Conservation (phyloP, 2,329 filamentous ascomycete genomes). For the Calonectria multiphialidica region DNA sequence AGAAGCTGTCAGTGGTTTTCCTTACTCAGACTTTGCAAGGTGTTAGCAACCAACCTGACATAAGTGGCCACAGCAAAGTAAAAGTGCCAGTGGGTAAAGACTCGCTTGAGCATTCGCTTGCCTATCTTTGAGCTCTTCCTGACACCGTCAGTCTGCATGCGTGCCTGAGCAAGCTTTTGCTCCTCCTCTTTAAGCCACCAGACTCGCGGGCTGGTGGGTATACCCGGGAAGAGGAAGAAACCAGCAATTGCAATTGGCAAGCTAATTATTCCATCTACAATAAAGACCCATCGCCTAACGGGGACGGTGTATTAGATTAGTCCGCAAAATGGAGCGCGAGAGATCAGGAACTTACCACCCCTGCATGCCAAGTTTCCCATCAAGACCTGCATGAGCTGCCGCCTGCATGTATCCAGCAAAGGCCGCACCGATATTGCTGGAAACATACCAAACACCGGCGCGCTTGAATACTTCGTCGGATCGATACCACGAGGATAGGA, state of each 20-base stretch:
- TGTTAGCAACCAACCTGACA: slow-evolving; percentile 25
- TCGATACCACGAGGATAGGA: slow-evolving; percentile 50
- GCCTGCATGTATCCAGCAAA: slow-evolving; percentile 37
- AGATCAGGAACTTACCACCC: slow-evolving; percentile 27
- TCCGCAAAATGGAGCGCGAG: neutral
- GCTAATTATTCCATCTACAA: slow-evolving; percentile 50
- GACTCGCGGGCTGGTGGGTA: slow-evolving; percentile 38
- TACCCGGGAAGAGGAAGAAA: slow-evolving; percentile 44
- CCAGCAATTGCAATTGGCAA: slow-evolving; percentile 44
- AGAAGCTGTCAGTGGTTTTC: neutral
- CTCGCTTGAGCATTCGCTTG: slow-evolving; percentile 41
- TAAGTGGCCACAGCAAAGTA: slow-evolving; percentile 41
- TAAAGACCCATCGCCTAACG: slow-evolving; percentile 49
- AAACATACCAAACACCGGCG: slow-evolving; percentile 62
- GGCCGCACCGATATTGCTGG: slow-evolving; percentile 28
- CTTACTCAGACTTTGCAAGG: neutral
- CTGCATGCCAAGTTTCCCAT: slow-evolving; percentile 27
- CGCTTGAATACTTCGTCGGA: slow-evolving; percentile 59
- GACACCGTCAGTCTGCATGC: slow-evolving; percentile 40
- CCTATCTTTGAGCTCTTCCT: slow-evolving; percentile 37
- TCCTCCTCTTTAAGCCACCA: slow-evolving; percentile 44
- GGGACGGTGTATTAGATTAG: neutral
- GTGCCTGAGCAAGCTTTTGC: slow-evolving; percentile 39
- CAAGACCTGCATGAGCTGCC: slow-evolving; percentile 28
- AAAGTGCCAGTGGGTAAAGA: slow-evolving; percentile 44